Evolutionary conservation across 1,284 basidiomycete genomes (phyloP).

Genomic region (Microbotryomycetes sp.): DNA sequence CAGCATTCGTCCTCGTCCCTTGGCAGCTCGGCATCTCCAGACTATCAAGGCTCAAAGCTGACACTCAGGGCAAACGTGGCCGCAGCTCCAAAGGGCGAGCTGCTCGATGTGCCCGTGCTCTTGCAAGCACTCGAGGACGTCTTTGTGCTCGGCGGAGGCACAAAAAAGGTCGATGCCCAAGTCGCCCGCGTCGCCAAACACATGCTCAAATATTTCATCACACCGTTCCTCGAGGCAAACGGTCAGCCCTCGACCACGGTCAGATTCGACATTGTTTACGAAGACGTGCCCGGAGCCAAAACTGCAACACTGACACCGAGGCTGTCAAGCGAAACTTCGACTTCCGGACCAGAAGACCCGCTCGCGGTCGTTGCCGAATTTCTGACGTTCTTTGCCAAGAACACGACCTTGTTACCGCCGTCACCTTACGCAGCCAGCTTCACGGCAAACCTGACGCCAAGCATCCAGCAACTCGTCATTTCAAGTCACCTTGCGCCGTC

Average conservation of each 20-base stretch:
- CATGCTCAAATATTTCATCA: slow-evolving; percentile 17
- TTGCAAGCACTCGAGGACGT: slow-evolving; percentile 13
- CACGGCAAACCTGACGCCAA: slow-evolving; percentile 23
- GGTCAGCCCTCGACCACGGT: neutral
- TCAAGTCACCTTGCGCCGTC: slow-evolving; percentile 17
- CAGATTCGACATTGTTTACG: neutral
- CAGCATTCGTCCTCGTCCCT: neutral
- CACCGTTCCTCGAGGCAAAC: slow-evolving; percentile 21
- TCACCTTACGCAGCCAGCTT: slow-evolving; percentile 17
- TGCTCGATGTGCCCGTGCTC: slow-evolving; percentile 2
- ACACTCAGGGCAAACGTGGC: neutral
- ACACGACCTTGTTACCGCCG: slow-evolving; percentile 21
- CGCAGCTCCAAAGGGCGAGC: slow-evolving; percentile 12
- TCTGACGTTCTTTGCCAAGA: slow-evolving; percentile 17
- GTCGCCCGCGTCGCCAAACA: slow-evolving; percentile 20
- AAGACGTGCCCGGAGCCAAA: neutral
- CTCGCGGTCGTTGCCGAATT: slow-evolving; percentile 4
- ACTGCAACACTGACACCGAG: neutral
- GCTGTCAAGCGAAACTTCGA: neutral
- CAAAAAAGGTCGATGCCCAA: slow-evolving; percentile 5
- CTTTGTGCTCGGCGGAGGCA: neutral
- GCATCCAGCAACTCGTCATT: slow-evolving; percentile 24
- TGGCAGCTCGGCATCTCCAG: neutral
- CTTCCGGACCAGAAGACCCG: neutral
- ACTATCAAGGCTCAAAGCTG: slow-evolving; percentile 1